phyloP scores from a whole-genome alignment of 352 stramenopile genomes.

The Aphanomyces euteiches region DNA sequence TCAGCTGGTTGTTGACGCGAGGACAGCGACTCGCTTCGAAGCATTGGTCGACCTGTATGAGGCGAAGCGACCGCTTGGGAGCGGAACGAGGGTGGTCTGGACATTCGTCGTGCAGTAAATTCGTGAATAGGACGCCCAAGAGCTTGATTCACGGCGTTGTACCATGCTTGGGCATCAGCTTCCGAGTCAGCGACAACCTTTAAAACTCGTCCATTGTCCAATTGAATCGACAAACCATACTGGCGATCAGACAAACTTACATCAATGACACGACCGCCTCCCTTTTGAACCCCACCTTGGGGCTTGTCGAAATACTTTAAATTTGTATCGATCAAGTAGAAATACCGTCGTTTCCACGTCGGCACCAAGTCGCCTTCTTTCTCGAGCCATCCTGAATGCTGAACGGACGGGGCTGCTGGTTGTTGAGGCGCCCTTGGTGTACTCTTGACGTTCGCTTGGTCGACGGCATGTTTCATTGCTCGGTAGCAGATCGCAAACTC shows the following conservation, averaged over 20 bases:
- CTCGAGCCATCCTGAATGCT: slow-evolving; percentile 49
- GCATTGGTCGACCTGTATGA: not conserved
- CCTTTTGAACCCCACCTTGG: slow-evolving; percentile 49
- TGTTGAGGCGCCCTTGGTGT: not conserved
- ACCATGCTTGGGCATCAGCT: slow-evolving; percentile 69
- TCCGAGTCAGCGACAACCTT: slow-evolving; percentile 62
- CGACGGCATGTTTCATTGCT: slow-evolving; percentile 41
- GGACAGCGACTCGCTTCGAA: not conserved
- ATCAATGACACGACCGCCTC: slow-evolving; percentile 48
- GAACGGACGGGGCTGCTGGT: slow-evolving; percentile 28
- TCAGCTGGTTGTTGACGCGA: not conserved
- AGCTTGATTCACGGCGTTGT: slow-evolving; percentile 40
- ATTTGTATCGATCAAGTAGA: not conserved
- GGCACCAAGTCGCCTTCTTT: slow-evolving; percentile 49
- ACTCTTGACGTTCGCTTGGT: not conserved
- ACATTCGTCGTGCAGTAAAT: no score
- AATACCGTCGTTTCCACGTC: slow-evolving; percentile 1
- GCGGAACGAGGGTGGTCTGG: not conserved
- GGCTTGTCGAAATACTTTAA: not conserved
- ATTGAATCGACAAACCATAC: slow-evolving; percentile 49
- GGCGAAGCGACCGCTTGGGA: not conserved
- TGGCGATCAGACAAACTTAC: slow-evolving; percentile 41
- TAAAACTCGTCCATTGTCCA: slow-evolving; percentile 77
- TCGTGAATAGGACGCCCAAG: not conserved
- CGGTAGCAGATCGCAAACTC: slow-evolving; percentile 68